Percentiles rank a stretch among this genome's conserved stretches.
Evolutionary conservation across 495 filamentous ascomycete genomes (phyloP).

Genomic region (Podospora fimiseda): DNA sequence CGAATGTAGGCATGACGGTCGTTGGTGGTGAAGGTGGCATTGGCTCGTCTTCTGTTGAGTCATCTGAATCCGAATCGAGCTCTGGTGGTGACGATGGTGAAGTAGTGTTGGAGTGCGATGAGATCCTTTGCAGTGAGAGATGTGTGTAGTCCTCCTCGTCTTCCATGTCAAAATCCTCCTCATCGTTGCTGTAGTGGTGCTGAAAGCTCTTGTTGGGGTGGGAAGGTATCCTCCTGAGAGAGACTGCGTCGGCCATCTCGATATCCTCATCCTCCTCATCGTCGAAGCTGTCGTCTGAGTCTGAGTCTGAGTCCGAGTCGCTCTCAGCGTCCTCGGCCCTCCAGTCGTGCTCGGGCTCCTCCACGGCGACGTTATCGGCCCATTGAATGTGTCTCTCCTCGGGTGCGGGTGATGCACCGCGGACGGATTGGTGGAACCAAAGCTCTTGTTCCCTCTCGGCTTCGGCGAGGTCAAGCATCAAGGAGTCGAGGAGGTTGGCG

Average conservation of each 20-base stretch:
- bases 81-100: constrained; percentile 48
- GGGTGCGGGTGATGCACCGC: constrained; percentile 50
- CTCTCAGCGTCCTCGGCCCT: constrained; percentile 58
- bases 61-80: constrained; percentile 63
- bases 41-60: constrained; percentile 60
- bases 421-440: constrained; percentile 96
- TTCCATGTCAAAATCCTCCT: constrained; percentile 52
- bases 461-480: constrained; percentile 92
- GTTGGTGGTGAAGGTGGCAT: constrained; percentile 83
- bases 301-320: constrained; percentile 32
- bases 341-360: constrained; percentile 67
- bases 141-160: constrained; percentile 64
- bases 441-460: constrained; percentile 93
- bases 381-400: constrained; percentile 74
- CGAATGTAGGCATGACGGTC: constrained; percentile 57
- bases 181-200: constrained; percentile 13
- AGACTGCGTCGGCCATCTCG: constrained; percentile 47
- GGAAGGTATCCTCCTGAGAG: constrained; percentile 41
- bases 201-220: constrained; percentile 15
- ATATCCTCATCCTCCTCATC: constrained; percentile 42
- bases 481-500: constrained; percentile 92
- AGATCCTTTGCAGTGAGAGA: constrained; percentile 65
- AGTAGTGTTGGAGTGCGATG: constrained; percentile 55
- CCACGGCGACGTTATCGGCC: constrained; percentile 71
- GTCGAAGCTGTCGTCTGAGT: constrained; percentile 21